phyloP scores from a whole-genome alignment of 2,329 filamentous ascomycete species.

The Colletotrichum kahawae region DNA sequence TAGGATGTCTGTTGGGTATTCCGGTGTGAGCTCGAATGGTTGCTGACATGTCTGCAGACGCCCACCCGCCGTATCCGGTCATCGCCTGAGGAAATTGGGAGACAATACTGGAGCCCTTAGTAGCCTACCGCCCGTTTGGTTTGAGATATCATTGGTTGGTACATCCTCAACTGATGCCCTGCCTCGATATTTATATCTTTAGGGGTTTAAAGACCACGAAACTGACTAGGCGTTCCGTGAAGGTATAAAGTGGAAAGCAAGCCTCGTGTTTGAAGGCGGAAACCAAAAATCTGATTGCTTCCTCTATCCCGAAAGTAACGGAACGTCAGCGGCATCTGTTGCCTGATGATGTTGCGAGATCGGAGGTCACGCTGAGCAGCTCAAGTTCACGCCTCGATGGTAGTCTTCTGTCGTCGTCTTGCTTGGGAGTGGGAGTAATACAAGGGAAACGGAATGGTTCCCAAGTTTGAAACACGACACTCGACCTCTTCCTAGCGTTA shows the following conservation, averaged over 20 bases:
- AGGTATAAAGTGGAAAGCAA: background rate
- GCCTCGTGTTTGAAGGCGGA: accelerated
- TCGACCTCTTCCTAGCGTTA: too few species aligned
- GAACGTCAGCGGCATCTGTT: too few species aligned
- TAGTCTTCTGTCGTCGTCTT: background rate
- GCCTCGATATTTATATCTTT: background rate
- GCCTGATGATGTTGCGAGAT: too few species aligned
- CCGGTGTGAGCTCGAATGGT: background rate
- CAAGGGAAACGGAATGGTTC: background rate
- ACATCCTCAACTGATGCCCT: background rate
- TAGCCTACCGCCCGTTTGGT: background rate
- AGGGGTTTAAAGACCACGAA: background rate
- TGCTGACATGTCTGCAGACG: background rate
- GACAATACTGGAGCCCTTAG: background rate
- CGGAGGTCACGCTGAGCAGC: background rate
- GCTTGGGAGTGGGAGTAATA: background rate
- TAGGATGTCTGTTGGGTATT: background rate
- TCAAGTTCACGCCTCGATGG: background rate
- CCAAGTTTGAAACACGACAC: too few species aligned
- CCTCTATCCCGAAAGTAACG: too few species aligned
- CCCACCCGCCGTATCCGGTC: too few species aligned
- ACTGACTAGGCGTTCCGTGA: background rate
- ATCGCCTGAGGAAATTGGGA: background rate
- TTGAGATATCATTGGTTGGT: background rate
- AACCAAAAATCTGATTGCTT: too few species aligned